phyloP scores from a whole-genome alignment of 1,284 basidiomycete genomes.

The Puccinia polysora region DNA sequence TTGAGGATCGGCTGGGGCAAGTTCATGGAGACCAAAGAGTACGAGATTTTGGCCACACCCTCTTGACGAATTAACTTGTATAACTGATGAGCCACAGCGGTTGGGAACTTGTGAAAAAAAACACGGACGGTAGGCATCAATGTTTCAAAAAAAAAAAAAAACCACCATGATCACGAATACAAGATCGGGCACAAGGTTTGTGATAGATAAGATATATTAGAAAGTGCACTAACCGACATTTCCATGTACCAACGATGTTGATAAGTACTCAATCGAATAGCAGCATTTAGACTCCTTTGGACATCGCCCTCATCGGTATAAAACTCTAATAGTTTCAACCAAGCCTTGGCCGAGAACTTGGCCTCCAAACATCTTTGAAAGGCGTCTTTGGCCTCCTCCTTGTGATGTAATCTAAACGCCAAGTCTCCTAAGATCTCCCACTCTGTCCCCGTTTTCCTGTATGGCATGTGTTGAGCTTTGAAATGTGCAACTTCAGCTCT shows the following conservation, averaged over 20 bases:
- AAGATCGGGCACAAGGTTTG: constrained; percentile 13
- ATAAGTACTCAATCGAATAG: constrained; percentile 86
- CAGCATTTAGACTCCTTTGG: constrained; percentile 80
- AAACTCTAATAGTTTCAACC: constrained; percentile 84
- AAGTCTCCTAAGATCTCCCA: constrained; percentile 99
- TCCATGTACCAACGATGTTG: constrained; percentile 62
- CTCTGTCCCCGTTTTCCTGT: constrained; percentile 90
- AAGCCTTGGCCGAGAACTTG: constrained; percentile 84
- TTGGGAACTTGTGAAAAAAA: constrained; percentile 66
- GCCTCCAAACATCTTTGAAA: constrained; percentile 88
- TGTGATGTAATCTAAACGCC: constrained; percentile 83
- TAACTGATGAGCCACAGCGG: constrained; percentile 77
- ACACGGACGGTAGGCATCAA: constrained; percentile 27
- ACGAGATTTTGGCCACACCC: constrained; percentile 87
- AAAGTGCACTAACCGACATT: constrained; percentile 50
- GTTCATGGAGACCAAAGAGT: constrained; percentile 75
- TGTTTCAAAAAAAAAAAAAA: not conserved
- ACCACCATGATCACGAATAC: not conserved
- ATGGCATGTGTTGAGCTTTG: constrained; percentile 93
- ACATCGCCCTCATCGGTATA: constrained; percentile 92
- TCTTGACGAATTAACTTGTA: constrained; percentile 92
- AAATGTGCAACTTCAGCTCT: constrained; percentile 98
- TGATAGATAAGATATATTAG: not conserved
- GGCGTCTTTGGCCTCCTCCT: constrained; percentile 95
- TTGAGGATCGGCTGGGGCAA: constrained; percentile 50